Conservation (phyloP, 805 yeast genomes). For the Lipomyces yamanashiensis region DNA sequence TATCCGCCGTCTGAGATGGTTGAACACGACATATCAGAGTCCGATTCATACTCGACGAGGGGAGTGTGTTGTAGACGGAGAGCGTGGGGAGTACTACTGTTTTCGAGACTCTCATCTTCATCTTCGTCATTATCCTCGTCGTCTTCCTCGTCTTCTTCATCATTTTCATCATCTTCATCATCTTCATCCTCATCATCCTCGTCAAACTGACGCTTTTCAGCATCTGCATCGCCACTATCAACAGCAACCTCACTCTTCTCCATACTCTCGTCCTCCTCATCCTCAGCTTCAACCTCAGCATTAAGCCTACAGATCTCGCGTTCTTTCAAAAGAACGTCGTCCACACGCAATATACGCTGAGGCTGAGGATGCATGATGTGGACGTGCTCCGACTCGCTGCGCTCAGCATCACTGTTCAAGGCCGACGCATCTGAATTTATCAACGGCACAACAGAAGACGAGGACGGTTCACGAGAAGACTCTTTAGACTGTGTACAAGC, state of each 20-base stretch:
- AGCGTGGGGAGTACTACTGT: conserved; percentile 1
- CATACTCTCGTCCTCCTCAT: conserved; percentile 25
- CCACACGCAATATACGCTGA: conserved; percentile 30
- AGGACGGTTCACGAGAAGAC: conserved; percentile 12
- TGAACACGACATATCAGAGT: conserved; percentile 7
- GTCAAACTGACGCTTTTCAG: conserved; percentile 7
- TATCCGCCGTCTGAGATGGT: conserved; percentile 32
- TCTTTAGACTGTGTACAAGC: conserved; percentile 16
- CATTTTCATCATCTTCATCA: conserved; percentile 23
- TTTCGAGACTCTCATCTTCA: conserved; percentile 19
- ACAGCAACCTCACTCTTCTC: not conserved
- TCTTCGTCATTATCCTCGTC: conserved; percentile 23
- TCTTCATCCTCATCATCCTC: conserved; percentile 27
- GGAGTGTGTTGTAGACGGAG: conserved; percentile 24
- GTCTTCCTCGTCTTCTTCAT: conserved; percentile 21
- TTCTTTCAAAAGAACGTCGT: conserved; percentile 32
- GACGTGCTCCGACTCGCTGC: not conserved
- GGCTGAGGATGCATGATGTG: conserved; percentile 32
- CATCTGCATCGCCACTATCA: conserved; percentile 8
- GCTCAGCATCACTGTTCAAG: not conserved
- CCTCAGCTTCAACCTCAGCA: conserved; percentile 33
- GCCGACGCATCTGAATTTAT: not conserved
- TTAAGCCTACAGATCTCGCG: conserved; percentile 20
- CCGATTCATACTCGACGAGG: conserved; percentile 25
- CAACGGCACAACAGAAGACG: conserved; percentile 1